These are phyloP conservation scores for Trypanosoma cruzi DNA, from an alignment of 208 protist genomes.

Conservation along the genomic window DNA sequence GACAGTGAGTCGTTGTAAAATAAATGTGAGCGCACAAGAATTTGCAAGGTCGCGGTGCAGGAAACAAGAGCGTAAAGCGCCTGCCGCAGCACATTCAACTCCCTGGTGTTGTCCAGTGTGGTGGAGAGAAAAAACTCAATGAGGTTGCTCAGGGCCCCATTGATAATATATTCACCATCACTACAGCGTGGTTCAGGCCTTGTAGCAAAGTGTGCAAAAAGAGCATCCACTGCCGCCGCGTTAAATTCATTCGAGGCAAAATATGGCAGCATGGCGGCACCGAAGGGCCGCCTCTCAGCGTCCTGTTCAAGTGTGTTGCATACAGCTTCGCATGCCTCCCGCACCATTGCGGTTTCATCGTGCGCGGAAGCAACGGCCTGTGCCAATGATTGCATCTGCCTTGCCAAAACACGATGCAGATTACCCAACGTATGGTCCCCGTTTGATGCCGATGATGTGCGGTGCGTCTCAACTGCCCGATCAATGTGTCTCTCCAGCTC, in stretches of 20 bases:
- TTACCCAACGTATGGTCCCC: neutral
- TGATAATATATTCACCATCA: conserved; percentile 55
- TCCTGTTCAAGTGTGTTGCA: conserved; percentile 13
- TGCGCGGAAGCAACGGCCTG: conserved; percentile 40
- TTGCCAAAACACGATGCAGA: conserved; percentile 40
- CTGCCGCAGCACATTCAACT: conserved; percentile 46
- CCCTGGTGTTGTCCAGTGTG: conserved; percentile 49
- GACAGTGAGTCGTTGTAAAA: conserved; percentile 51
- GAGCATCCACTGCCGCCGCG: conserved; percentile 48
- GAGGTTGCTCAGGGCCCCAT: conserved; percentile 66
- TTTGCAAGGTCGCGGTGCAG: conserved; percentile 35
- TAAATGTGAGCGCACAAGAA: conserved; percentile 55
- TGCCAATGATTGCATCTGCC: conserved; percentile 57
- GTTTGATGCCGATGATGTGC: neutral
- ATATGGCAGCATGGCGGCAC: conserved; percentile 73
- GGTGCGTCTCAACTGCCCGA: neutral
- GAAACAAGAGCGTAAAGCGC: conserved; percentile 53
- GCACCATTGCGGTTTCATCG: conserved; percentile 39
- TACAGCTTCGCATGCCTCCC: conserved; percentile 38
- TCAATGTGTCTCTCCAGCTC: conserved; percentile 61
- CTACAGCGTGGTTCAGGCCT: conserved; percentile 30
- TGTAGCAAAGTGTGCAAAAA: conserved; percentile 62
- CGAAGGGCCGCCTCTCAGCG: conserved; percentile 29
- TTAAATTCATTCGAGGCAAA: conserved; percentile 68
- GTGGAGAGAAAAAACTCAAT: conserved; percentile 47